A percentile compares a stretch with the other conserved stretches of the same genome.
phyloP scores from a whole-genome alignment of 345 rosid species.

The Boechera divaricarpa region DNA sequence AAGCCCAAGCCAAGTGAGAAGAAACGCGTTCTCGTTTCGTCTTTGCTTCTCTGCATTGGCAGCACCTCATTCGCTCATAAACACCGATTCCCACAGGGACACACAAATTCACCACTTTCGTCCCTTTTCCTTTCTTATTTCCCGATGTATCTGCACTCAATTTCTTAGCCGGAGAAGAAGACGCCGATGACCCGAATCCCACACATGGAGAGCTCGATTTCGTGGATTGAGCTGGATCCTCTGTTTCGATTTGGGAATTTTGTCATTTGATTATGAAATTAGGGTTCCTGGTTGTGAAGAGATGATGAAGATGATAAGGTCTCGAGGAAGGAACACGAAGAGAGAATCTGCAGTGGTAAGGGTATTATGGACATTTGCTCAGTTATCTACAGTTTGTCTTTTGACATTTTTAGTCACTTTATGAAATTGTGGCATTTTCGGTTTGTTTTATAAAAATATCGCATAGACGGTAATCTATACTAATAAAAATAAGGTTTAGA shows the following conservation, averaged over 20 bases:
- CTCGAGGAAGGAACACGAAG: conserved; percentile 43
- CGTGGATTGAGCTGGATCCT: conserved; percentile 50
- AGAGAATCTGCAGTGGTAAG: conserved; percentile 47
- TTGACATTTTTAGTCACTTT: no score
- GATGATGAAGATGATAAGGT: conserved; percentile 45
- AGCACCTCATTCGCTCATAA: no score
- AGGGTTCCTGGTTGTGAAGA: conserved; percentile 38
- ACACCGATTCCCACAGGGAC: no score
- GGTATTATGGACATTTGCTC: no score
- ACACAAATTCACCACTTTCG: no score
- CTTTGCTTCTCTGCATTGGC: no score
- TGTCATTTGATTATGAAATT: conserved; percentile 54
- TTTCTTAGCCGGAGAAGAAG: conserved; percentile 48
- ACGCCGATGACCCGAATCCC: conserved; percentile 65
- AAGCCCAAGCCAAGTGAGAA: conserved; percentile 84
- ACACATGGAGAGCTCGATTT: conserved; percentile 55
- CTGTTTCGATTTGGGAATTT: conserved; percentile 48
- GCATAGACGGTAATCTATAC: no score
- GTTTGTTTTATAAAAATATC: no score
- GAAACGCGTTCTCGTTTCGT: conserved; percentile 7
- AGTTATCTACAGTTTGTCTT: no score
- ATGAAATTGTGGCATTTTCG: no score
- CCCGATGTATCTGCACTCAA: neutral
- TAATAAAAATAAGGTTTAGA: no score
- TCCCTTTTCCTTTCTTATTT: no score